Conservation (phyloP, 305 asterid genomes). For the Salvia sclarea region DNA sequence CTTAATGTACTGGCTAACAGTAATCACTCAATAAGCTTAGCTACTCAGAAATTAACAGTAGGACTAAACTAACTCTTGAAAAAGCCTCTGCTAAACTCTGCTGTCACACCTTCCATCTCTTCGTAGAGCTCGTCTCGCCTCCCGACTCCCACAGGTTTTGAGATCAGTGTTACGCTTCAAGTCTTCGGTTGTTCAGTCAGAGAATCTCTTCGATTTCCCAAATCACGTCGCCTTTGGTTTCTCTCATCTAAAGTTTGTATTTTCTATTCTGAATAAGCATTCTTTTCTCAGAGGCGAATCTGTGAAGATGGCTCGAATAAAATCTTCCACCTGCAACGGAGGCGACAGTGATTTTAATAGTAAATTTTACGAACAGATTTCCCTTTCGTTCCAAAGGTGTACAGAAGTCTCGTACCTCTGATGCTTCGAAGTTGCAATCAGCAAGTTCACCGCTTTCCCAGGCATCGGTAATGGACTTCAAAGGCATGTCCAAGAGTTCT, state of each 20-base stretch:
- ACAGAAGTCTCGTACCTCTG: slow-evolving; percentile 58
- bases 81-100: neutral
- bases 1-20: slow-evolving; percentile 6
- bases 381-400: neutral
- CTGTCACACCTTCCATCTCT: neutral
- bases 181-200: neutral
- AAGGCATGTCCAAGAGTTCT: slow-evolving; percentile 91
- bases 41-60: neutral
- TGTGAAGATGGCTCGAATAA: slow-evolving; percentile 74
- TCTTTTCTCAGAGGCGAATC: slow-evolving; percentile 80
- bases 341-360: slow-evolving; percentile 4
- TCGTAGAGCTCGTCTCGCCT: neutral
- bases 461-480: slow-evolving; percentile 72
- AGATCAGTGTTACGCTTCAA: neutral
- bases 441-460: slow-evolving; percentile 94
- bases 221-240: neutral
- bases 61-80: neutral
- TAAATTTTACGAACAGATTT: neutral
- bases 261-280: slow-evolving; percentile 65
- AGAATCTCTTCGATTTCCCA: slow-evolving; percentile 12
- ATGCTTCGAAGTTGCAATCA: slow-evolving; percentile 53
- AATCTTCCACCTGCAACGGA: slow-evolving; percentile 64
- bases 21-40: neutral
- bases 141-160: neutral
- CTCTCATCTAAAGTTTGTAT: slow-evolving; percentile 27